These are phyloP conservation scores for Calonectria montana DNA, from an alignment of 2,329 filamentous ascomycete species.

Conservation along the genomic window DNA sequence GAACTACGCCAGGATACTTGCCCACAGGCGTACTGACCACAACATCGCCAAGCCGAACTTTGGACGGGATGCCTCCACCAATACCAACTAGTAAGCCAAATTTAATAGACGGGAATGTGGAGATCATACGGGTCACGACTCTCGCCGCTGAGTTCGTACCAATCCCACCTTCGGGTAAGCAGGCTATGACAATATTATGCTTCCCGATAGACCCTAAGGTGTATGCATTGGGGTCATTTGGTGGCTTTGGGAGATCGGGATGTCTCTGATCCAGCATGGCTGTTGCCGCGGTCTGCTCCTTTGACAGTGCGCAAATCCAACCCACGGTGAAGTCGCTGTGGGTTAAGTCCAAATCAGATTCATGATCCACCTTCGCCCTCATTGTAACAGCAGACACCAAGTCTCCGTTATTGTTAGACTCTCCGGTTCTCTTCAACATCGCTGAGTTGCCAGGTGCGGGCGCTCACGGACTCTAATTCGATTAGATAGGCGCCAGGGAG, in stretches of 20 bases:
- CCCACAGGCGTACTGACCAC: not conserved
- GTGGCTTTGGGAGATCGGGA: not conserved
- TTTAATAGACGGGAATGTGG: not conserved
- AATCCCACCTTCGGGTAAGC: not conserved
- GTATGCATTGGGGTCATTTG: constrained; percentile 11
- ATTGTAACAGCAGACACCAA: too few species aligned
- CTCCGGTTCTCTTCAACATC: too few species aligned
- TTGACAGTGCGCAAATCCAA: constrained; percentile 24
- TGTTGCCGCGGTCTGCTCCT: constrained; percentile 12
- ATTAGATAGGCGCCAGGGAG: too few species aligned
- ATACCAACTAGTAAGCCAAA: constrained; percentile 10
- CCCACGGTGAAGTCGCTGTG: not conserved
- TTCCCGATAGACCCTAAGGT: constrained; percentile 2
- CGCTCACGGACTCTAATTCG: too few species aligned
- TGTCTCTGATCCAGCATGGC: constrained; percentile 20
- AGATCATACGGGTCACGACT: not conserved
- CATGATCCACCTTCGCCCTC: too few species aligned
- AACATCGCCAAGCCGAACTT: not conserved
- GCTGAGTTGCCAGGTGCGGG: too few species aligned
- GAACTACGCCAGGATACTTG: not conserved
- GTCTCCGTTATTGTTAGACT: too few species aligned
- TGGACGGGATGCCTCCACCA: not conserved
- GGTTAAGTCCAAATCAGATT: too few species aligned
- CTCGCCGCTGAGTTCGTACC: not conserved
- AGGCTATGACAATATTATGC: constrained; percentile 17